Evolutionary conservation across 768 basidiomycete species (phyloP), one percentile per base, ranked within the genome.

Genomic region (Phlebiopsis flavidoalba): DNA sequence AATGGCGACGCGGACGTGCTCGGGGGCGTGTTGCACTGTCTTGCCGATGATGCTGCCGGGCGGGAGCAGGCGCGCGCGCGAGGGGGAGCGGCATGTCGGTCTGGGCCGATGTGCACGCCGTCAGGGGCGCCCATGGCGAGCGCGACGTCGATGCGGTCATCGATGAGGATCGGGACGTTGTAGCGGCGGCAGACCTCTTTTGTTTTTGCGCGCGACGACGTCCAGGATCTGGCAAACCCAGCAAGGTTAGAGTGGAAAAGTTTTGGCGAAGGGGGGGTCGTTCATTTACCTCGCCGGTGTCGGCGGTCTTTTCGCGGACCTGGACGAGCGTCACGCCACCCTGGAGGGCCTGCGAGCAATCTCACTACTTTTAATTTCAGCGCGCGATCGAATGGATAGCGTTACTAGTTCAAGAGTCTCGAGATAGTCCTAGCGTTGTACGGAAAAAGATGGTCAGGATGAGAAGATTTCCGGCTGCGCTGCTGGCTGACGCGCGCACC

Each of bases 251-350:
- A 12, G 12, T 46, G 21, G 31, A 14, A 47, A 37, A 31, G n/a
- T 31, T 31, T 31, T 8, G 36, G 19, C 40, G 26, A 58, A 21
- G 3, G 14, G 14, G 19, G 6, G 24, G 50, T 31, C 26, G 26
- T 31, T 31, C 2, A 31, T 31, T 53, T 52, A 89, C 93, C 74
- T 94, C 90, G 22, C 81, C 80, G 0, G 93, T 95, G 62, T 95
- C 93, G 0, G 81, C 73, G 11, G 83, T 73, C 72, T 98, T 98
- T 73, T 98, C 95, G 40, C 94, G 81, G 17, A 96, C 79, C 73
- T 97, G 95, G 5, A 97, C 92, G 51, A 95, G 69, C 1, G 93
- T 94, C 0, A 96, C 93, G 2, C 94, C 95, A 10, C 95, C 95
- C 69, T 84, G 76, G 15, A 96, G 76, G 1, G 93, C 80, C 92